Evolutionary conservation across 2,329 filamentous ascomycete genomes (phyloP).

Genomic region (Talaromyces islandicus): DNA sequence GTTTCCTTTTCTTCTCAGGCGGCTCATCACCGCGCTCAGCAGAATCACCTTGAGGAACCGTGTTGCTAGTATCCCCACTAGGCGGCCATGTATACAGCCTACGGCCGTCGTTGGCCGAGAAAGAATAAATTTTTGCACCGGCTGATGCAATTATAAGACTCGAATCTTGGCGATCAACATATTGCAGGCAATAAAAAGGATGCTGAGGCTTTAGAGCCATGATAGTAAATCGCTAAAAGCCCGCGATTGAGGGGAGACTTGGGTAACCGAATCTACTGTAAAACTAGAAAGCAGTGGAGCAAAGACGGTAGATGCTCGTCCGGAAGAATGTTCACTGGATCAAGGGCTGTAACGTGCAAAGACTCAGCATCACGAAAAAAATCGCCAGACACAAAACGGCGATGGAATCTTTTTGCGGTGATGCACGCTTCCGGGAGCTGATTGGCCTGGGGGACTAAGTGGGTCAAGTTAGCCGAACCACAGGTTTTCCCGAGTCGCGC

Average conservation of each 20-base stretch:
- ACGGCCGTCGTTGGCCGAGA: conserved; percentile 53
- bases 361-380: neutral
- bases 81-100: conserved; percentile 58
- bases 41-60: neutral
- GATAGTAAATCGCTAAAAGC: conserved; percentile 1
- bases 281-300: neutral
- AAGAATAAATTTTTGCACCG: conserved; percentile 65
- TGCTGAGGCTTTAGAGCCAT: conserved; percentile 32
- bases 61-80: neutral
- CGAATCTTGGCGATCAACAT: conserved; percentile 17
- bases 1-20: conserved; percentile 41
- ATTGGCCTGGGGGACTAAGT: conserved; percentile 7
- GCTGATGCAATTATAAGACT: conserved; percentile 65
- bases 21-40: conserved; percentile 22
- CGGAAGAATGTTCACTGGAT: neutral
- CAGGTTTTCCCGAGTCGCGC: conserved; percentile 17
- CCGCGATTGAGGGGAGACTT: neutral
- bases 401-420: neutral
- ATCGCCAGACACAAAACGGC: neutral
- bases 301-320: neutral
- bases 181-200: conserved; percentile 61
- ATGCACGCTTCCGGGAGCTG: neutral
- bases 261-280: neutral
- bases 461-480: conserved; percentile 35
- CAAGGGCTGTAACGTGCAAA: neutral